Evolutionary conservation across 257 asterid genomes (phyloP).

Genomic region (Striga asiatica): DNA sequence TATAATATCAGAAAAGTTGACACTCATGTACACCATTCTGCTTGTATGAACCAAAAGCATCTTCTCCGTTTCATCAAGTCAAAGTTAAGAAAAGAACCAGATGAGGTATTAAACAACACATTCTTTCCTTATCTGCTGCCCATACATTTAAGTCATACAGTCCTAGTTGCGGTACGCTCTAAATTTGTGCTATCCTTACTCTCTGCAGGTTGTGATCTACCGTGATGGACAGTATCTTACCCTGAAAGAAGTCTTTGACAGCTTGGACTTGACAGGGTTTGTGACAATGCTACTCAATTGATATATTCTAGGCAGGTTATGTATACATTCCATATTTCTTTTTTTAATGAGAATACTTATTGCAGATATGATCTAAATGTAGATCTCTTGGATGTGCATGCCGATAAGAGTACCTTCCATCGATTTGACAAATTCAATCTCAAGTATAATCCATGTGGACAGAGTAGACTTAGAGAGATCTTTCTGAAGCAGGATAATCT

Average conservation of each 20-base stretch:
- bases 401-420: slow-evolving; percentile 93
- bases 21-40: slow-evolving; percentile 91
- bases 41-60: slow-evolving; percentile 96
- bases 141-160: not conserved
- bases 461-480: slow-evolving; percentile 85
- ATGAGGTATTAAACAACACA: slow-evolving; percentile 48
- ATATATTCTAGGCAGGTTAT: not conserved
- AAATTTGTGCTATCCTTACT: slow-evolving; percentile 12
- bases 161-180: slow-evolving; percentile 13
- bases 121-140: not conserved
- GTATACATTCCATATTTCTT: not conserved
- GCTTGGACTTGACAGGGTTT: slow-evolving; percentile 92
- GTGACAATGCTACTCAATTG: slow-evolving; percentile 13
- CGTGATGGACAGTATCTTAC: slow-evolving; percentile 92
- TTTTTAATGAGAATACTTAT: slow-evolving; percentile 1
- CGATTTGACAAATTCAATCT: slow-evolving; percentile 95
- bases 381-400: slow-evolving; percentile 87
- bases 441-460: slow-evolving; percentile 94
- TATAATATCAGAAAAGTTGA: slow-evolving; percentile 91
- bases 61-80: slow-evolving; percentile 87
- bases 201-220: slow-evolving; percentile 72
- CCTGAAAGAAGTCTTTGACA: slow-evolving; percentile 88
- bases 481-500: slow-evolving; percentile 91
- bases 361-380: slow-evolving; percentile 88
- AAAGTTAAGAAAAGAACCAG: slow-evolving; percentile 80